phyloP scores from a whole-genome alignment of 2,329 filamentous ascomycete species.

The Trichoderma citrinoviride region DNA sequence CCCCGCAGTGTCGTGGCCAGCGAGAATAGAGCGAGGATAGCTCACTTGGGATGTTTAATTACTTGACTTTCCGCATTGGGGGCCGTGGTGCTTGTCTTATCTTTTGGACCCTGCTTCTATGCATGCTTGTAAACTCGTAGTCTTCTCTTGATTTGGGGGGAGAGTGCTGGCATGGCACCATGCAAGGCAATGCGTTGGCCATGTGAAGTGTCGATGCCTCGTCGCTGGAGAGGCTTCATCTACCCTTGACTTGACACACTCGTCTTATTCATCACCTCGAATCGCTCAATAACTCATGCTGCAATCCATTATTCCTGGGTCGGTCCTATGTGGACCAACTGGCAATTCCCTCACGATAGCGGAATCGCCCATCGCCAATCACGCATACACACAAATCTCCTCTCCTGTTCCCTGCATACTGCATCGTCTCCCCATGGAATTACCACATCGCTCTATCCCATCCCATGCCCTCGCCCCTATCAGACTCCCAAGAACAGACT shows the following conservation, averaged over 20 bases:
- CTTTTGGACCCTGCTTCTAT: not conserved
- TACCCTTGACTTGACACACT: not conserved
- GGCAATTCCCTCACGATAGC: not conserved
- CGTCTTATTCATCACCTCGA: not conserved
- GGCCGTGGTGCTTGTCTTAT: not conserved
- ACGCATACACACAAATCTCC: not conserved
- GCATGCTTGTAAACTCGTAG: not conserved
- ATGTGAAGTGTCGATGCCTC: not conserved
- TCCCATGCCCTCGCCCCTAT: not conserved
- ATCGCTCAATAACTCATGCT: not conserved
- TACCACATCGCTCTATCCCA: not conserved
- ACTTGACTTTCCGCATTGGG: not conserved
- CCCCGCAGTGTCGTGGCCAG: conserved; percentile 13
- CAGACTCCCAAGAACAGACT: not conserved
- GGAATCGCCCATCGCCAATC: not conserved
- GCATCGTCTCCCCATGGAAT: not conserved
- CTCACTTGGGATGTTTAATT: not conserved
- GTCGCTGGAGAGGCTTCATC: not conserved
- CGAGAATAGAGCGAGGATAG: not conserved
- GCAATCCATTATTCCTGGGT: not conserved
- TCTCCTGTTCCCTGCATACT: not conserved
- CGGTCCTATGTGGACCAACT: not conserved
- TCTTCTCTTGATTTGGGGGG: not conserved
- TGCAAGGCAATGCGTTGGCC: not conserved
- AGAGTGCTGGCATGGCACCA: not conserved